A percentile compares a stretch with the other conserved stretches of the same genome.
Conservation (phyloP, 1,139 yeast species). For the Sugiyamaella grinbergsii region DNA sequence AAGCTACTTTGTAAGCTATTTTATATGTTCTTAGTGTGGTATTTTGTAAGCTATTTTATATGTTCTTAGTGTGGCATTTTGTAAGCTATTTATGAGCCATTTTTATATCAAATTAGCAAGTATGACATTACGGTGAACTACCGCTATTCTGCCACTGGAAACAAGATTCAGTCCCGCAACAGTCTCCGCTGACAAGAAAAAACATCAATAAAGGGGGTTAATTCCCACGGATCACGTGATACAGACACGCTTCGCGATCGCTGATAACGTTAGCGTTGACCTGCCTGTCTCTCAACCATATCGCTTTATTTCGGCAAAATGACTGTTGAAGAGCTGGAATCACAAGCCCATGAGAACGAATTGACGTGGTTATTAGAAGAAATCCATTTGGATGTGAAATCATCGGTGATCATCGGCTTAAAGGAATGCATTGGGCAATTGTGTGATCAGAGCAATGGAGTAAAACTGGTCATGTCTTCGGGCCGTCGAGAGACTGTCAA, state of each 20-base stretch:
- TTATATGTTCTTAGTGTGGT: background rate
- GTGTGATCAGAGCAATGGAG: constrained; percentile 35
- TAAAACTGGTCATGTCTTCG: constrained; percentile 41
- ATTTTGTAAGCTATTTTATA: background rate
- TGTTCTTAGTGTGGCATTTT: background rate
- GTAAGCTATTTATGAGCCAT: background rate
- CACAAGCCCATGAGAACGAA: constrained; percentile 29
- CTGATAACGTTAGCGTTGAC: too few species aligned
- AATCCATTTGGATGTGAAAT: constrained; percentile 31
- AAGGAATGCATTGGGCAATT: constrained; percentile 37
- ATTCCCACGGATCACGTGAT: too few species aligned
- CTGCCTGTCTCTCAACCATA: too few species aligned
- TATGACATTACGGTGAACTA: too few species aligned
- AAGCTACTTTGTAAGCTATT: background rate
- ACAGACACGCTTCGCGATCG: too few species aligned
- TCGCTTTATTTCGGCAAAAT: too few species aligned
- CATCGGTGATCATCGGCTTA: constrained; percentile 35
- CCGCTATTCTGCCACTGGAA: too few species aligned
- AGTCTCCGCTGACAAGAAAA: too few species aligned
- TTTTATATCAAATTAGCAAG: too few species aligned
- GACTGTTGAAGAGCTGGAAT: constrained; percentile 10
- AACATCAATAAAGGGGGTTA: too few species aligned
- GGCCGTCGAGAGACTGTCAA: constrained; percentile 39
- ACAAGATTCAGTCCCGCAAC: too few species aligned
- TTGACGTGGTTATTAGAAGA: constrained; percentile 39